Percentiles rank a stretch among this genome's conserved stretches.
phyloP scores from a whole-genome alignment of 2,329 filamentous ascomycete genomes.

The Arthrobotrys musiformis region DNA sequence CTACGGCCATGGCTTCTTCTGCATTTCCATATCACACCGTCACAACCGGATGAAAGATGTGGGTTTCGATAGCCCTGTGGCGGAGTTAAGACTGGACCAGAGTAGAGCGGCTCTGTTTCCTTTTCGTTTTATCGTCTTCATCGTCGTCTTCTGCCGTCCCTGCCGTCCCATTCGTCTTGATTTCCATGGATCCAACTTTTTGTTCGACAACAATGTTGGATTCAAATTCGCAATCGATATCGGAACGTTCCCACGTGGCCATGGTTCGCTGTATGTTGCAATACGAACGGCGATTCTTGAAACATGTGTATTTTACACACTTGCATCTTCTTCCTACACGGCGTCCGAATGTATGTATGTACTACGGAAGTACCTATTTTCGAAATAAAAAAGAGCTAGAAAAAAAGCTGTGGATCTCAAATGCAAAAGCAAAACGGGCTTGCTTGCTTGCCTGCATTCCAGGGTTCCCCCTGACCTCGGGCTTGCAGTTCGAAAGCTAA shows the following conservation, averaged over 20 bases:
- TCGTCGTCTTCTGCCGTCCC: conserved; percentile 18
- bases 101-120: conserved; percentile 40
- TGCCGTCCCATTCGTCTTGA: not conserved
- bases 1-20: conserved; percentile 12
- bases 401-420: not conserved
- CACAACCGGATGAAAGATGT: conserved; percentile 20
- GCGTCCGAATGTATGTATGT: not conserved
- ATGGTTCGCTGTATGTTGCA: conserved; percentile 40
- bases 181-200: too few relatives aligned
- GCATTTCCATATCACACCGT: conserved; percentile 27
- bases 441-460: conserved; percentile 8
- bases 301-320: conserved; percentile 43
- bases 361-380: too few relatives aligned
- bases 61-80: conserved; percentile 30
- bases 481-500: conserved; percentile 27
- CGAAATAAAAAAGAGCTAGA: not conserved
- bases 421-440: conserved; percentile 22
- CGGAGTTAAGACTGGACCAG: conserved; percentile 25
- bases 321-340: conserved; percentile 38
- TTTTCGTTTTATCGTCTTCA: not conserved
- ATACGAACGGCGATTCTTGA: conserved; percentile 51
- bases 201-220: conserved; percentile 29
- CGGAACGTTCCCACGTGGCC: conserved; percentile 53
- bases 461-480: conserved; percentile 23
- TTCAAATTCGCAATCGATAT: conserved; percentile 31